A percentile compares a stretch with the other conserved stretches of the same genome.
phyloP scores from a whole-genome alignment of 495 filamentous ascomycete species.

The Cetradonia linearis region DNA sequence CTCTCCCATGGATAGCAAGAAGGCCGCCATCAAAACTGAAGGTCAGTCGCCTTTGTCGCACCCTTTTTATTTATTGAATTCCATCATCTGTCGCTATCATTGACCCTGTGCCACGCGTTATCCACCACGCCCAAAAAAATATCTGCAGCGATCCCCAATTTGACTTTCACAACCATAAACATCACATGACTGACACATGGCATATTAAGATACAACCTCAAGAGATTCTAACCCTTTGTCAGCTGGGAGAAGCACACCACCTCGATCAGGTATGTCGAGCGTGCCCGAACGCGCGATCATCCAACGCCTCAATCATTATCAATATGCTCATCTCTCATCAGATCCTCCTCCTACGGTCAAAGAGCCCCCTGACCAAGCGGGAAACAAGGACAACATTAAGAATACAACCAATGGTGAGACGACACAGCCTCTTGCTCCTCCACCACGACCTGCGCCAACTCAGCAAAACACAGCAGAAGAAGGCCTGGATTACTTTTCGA shows the following conservation, averaged over 20 bases:
- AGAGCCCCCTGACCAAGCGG: constrained; percentile 36
- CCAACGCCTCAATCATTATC: constrained; percentile 2
- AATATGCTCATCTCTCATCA: constrained; percentile 20
- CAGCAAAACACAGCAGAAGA: constrained; percentile 44
- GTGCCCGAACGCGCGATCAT: neutral
- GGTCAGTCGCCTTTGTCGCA: constrained; percentile 32
- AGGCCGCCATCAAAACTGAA: constrained; percentile 36
- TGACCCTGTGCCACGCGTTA: constrained; percentile 12
- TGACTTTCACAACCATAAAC: constrained; percentile 7
- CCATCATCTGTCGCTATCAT: constrained; percentile 25
- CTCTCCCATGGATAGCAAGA: constrained; percentile 45
- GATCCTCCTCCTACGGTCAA: constrained; percentile 37
- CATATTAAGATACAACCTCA: constrained; percentile 20
- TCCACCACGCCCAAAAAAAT: constrained; percentile 1
- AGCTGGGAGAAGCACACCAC: constrained; percentile 21
- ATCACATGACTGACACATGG: constrained; percentile 18
- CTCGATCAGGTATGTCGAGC: constrained; percentile 25
- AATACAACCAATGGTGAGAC: constrained; percentile 31
- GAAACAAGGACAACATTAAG: constrained; percentile 32
- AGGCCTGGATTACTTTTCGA: constrained; percentile 71
- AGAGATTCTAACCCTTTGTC: constrained; percentile 20
- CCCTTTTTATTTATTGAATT: constrained; percentile 9
- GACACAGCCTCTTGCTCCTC: constrained; percentile 61
- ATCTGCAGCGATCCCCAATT: no score
- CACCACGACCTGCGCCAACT: constrained; percentile 55